Evolutionary conservation across 441 rosid genomes (phyloP), one percentile per base, ranked within the genome.

Genomic region (Eugenia klotzschiana): DNA sequence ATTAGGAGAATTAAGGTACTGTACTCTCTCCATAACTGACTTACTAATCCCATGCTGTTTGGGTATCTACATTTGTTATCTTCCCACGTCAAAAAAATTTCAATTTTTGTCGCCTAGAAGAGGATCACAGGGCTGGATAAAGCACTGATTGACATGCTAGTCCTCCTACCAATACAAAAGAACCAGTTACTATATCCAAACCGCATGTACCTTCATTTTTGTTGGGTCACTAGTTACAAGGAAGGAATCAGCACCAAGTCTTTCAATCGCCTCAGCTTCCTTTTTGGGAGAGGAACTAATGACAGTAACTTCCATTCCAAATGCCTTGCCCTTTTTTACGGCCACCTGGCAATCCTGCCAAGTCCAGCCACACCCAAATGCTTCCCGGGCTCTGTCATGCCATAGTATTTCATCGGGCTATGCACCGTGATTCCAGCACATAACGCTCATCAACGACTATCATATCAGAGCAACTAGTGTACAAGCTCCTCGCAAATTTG

Each of bases 381-480:
- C 85, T 93, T 95, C 41, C 98, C 96, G 22, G 90, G 85, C 56
- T 92, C 92, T 23, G 91, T 89, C 92, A 96, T 91, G 52, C 98
- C 97, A 82, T 92, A 95, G 73, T 93, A 93, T 64, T 91, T 92
- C 98, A 93, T 93, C 0, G 98, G 96, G 90, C 96, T 95, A 79
- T 92, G 93, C 80, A 95, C 93, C 1, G 98, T 95, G 88, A 93
- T 92, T 79, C 98, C 98, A 58, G 96, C 94, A 83, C 98, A 95
- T 77, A 95, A 81, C 85, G 91, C 86, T 93, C 91, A 40, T 96
- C 89, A 27, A 91, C 94, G 1, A 94, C 94, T 11, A 96, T 91
- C 79, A 80, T 86, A 86, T 96, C 91, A 22, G 97, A 91, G 60
- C 93, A 33, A 18, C n/a, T 9, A 60, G 73, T 60, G 73, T 37